Evolutionary conservation across 371 early-diverging fungal genomes (phyloP).

Genomic region (Phascolomyces articulosus): DNA sequence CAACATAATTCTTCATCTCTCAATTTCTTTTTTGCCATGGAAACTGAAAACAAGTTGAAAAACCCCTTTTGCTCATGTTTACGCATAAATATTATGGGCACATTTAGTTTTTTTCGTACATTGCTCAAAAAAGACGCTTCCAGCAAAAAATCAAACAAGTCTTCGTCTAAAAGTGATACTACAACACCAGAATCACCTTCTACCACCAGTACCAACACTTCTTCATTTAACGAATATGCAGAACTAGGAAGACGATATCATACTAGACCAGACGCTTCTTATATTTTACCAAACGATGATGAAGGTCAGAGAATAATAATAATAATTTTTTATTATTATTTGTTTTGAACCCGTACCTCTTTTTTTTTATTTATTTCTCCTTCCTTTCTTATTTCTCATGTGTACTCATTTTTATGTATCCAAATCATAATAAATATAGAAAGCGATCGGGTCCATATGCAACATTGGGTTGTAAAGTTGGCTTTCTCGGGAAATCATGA

Average conservation of each 20-base stretch:
- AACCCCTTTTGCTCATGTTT: not conserved
- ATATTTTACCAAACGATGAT: constrained; percentile 58
- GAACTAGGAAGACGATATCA: constrained; percentile 50
- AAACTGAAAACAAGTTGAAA: no score
- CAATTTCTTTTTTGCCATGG: no score
- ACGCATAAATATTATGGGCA: not conserved
- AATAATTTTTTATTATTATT: no score
- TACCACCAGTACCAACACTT: not conserved
- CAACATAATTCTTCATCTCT: no score
- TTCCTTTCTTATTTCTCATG: no score
- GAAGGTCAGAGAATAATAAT: constrained; percentile 24
- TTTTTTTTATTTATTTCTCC: no score
- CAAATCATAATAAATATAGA: not conserved
- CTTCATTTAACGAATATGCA: constrained; percentile 16
- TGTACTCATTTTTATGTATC: not conserved
- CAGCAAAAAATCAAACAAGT: not conserved
- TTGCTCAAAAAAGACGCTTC: not conserved
- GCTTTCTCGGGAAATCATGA: constrained; percentile 1
- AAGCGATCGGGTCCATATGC: constrained; percentile 7
- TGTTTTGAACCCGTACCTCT: no score
- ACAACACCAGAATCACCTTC: not conserved
- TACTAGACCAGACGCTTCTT: constrained; percentile 41
- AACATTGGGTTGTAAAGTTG: constrained; percentile 4
- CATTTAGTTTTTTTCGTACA: not conserved
- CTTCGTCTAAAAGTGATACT: not conserved